These are phyloP conservation scores for Spencermartinsiella europaea DNA, from an alignment of 805 yeast species.

Conservation along the genomic window DNA sequence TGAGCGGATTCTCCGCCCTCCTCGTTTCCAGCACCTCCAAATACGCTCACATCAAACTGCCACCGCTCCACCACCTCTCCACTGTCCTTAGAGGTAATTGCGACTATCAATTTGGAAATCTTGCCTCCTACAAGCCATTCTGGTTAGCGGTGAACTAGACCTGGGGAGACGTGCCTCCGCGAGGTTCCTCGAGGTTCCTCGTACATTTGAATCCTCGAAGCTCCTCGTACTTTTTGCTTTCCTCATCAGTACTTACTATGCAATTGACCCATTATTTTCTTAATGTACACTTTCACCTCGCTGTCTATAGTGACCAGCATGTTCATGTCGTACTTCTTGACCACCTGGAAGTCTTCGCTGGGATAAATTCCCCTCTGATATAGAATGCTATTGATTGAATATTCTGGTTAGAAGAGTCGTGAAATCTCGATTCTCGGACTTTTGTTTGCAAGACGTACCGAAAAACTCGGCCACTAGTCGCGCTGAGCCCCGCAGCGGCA, in stretches of 20 bases:
- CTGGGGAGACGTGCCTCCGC: no score
- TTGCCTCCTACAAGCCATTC: slow-evolving; percentile 71
- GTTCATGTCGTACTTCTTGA: slow-evolving; percentile 73
- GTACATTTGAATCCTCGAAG: no score
- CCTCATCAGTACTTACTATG: no score
- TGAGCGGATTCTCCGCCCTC: neutral
- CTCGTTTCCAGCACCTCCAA: slow-evolving; percentile 16
- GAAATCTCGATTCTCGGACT: no score
- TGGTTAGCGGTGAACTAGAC: slow-evolving; percentile 21
- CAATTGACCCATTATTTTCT: slow-evolving; percentile 61
- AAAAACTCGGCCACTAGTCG: slow-evolving; percentile 78
- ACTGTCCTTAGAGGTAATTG: slow-evolving; percentile 61
- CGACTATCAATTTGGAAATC: slow-evolving; percentile 64
- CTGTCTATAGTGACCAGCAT: slow-evolving; percentile 68
- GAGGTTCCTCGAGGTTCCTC: no score
- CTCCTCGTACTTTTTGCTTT: no score
- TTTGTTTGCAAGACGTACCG: slow-evolving; percentile 33
- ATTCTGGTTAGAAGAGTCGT: no score
- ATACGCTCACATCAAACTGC: slow-evolving; percentile 67
- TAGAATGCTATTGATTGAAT: slow-evolving; percentile 71
- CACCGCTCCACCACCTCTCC: slow-evolving; percentile 75
- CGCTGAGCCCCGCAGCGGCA: slow-evolving; percentile 73
- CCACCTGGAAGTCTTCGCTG: slow-evolving; percentile 72
- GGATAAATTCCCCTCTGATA: slow-evolving; percentile 91
- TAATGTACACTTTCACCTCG: slow-evolving; percentile 66